phyloP scores from a whole-genome alignment of 2,329 filamentous ascomycete genomes.

The Claviceps sp. region DNA sequence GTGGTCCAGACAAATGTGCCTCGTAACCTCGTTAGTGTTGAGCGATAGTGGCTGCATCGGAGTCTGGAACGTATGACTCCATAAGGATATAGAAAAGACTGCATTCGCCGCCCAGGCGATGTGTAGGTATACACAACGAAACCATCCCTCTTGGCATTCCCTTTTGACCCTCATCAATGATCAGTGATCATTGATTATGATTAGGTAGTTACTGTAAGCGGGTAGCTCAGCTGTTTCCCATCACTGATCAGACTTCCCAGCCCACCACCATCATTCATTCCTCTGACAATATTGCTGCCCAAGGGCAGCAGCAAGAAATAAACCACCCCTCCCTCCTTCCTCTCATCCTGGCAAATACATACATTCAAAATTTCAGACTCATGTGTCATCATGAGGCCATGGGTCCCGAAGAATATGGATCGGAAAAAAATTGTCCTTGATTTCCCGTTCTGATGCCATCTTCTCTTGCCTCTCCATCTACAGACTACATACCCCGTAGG shows the following conservation, averaged over 20 bases:
- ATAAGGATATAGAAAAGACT: background rate
- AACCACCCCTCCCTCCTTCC: background rate
- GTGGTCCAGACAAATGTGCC: background rate
- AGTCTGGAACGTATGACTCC: background rate
- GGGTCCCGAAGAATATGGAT: too few species aligned
- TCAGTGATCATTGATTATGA: too few species aligned
- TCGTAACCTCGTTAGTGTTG: background rate
- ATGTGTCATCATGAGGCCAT: background rate
- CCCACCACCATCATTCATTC: background rate
- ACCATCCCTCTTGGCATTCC: background rate
- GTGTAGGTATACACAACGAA: background rate
- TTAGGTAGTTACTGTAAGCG: too few species aligned
- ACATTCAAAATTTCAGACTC: background rate
- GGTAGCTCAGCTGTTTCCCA: background rate
- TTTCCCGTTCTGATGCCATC: too few species aligned
- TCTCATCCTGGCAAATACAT: background rate
- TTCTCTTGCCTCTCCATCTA: too few species aligned
- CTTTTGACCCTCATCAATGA: too few species aligned
- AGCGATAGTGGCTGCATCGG: background rate
- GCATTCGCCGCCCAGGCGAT: background rate
- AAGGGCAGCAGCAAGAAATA: background rate
- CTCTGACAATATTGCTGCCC: background rate
- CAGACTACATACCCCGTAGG: too few species aligned
- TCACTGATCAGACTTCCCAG: background rate
- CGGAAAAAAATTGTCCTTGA: too few species aligned